These are phyloP conservation scores for Paramecium pentaurelia DNA, from an alignment of 73 alveolate genomes.

Conservation along the genomic window DNA sequence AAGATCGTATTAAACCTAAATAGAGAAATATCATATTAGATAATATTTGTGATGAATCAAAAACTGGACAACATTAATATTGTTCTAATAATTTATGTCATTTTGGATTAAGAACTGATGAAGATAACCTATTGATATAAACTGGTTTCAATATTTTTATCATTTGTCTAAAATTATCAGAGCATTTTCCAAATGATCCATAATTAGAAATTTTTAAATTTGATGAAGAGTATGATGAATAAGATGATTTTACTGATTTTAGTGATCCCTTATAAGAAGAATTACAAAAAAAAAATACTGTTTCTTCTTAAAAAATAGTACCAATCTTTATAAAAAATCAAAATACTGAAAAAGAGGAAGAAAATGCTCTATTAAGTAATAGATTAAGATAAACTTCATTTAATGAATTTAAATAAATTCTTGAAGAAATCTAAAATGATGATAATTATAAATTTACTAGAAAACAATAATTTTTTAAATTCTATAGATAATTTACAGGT, in stretches of 20 bases:
- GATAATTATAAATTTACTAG: background rate
- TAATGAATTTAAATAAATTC: background rate
- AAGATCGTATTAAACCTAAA: background rate
- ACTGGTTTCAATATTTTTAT: background rate
- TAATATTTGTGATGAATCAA: background rate
- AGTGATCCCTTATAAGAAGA: background rate
- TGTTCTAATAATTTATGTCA: background rate
- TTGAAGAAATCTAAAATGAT: background rate
- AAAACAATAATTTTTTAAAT: background rate
- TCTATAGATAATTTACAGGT: constrained; percentile 29
- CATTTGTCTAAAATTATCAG: background rate
- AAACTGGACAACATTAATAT: background rate
- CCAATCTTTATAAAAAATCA: background rate
- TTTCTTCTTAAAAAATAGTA: background rate
- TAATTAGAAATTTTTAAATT: background rate
- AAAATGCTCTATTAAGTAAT: background rate
- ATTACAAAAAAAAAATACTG: background rate
- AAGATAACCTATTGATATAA: background rate
- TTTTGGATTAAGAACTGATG: background rate
- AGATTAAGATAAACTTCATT: background rate
- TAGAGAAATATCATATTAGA: background rate
- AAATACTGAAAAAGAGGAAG: background rate
- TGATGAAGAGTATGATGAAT: background rate
- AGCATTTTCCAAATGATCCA: background rate
- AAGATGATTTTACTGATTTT: background rate